Evolutionary conservation across 768 basidiomycete species (phyloP).

Genomic region (Boletus bicolor): DNA sequence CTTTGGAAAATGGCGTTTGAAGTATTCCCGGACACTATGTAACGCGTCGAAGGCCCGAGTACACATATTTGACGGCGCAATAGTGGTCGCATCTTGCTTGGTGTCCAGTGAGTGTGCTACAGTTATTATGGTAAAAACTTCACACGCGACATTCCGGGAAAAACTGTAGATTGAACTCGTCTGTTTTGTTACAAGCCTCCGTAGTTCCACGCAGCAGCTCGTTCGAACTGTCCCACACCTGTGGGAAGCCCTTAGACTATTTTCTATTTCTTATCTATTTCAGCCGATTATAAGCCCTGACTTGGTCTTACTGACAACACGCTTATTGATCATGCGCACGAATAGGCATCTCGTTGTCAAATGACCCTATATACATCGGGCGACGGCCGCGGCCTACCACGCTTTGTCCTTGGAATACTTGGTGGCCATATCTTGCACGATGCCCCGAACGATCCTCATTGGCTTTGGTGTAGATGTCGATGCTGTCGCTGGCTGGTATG

Average conservation of each 20-base stretch:
- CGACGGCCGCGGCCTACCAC: not conserved
- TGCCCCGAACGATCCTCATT: conserved; percentile 56
- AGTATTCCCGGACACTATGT: not conserved
- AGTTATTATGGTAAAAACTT: no score
- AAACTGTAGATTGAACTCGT: no score
- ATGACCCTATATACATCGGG: not conserved
- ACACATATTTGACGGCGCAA: not conserved
- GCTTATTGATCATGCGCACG: not conserved
- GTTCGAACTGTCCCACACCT: not conserved
- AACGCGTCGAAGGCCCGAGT: not conserved
- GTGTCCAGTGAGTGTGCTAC: not conserved
- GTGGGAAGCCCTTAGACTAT: not conserved
- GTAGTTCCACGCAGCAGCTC: no score
- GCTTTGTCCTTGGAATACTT: not conserved
- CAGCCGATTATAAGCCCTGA: not conserved
- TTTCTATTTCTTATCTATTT: not conserved
- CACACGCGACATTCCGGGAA: no score
- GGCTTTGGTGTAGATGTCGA: conserved; percentile 74
- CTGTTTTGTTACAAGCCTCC: no score
- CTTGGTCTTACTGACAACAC: not conserved
- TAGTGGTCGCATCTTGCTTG: not conserved
- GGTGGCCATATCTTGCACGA: conserved; percentile 14
- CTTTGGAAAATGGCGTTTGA: not conserved
- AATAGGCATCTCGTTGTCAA: not conserved
- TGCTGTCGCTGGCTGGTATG: conserved; percentile 70